Base-by-base conservation (phyloP, 1,284 basidiomycete genomes). In the Ganoderma lucidum region DNA sequence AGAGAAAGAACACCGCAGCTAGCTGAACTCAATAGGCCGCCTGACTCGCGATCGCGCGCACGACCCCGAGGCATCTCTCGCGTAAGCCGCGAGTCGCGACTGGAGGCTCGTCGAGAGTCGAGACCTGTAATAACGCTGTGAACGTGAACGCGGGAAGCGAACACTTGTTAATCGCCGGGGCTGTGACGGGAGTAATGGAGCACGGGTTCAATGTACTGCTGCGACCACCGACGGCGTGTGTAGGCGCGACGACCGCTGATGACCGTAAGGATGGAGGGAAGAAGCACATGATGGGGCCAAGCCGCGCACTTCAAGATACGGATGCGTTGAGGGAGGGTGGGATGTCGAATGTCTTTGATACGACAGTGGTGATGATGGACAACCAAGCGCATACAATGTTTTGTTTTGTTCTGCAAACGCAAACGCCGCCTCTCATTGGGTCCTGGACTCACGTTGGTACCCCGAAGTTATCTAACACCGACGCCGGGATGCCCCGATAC, bases 301-400 rank as follows among this genome's bases (percentile, higher is more conserved):
- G 19, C 6, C 55, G 55, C 56, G 48, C 67, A 45, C 62, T 64
- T 59, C 58, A 58, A 15, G 59, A 42, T 30, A 30, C 48, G 42
- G n/a, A 23, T 23, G 23, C 23, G 23, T 23, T 59, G 56, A 6
- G 1, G 56, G 10, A 56, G 53, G 56, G n/a, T 51, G 45, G 17
- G 55, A 37, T 58, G 41, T 59, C 35, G 35, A 59, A 23, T 39
- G 56, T 59, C 32, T 30, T 66, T 66, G 56, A 62, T 58, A 66
- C 23, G 48, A 28, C 63, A 65, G 51, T 45, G 42, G 56, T 67
- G 70, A 66, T 69, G 70, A 66, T 68, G 70, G 45, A 63, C 41
- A 60, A 63, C 48, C 63, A 63, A 48, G 58, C 55, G 53, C 55
- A 58, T 63, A 65, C 58, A 64, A 32, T 45, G 17, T 70, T 64